Base-by-base conservation (phyloP, 2,329 filamentous ascomycete genomes). In the Geosmithia morbida region DNA sequence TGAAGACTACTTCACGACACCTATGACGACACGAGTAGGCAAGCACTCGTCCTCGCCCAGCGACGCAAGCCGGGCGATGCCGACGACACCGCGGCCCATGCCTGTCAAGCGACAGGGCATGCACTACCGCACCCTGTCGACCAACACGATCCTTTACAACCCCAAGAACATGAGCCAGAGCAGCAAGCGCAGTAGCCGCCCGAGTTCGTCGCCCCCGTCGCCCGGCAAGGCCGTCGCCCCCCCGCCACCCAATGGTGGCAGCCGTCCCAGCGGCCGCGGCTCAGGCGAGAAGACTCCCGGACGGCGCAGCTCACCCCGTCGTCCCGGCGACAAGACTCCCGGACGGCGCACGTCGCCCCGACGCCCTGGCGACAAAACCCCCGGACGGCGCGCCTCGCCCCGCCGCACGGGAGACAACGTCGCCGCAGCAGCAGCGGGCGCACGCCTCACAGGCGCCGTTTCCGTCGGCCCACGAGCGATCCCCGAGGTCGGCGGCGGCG, bases 131-230 rank as follows among this genome's bases (percentile, higher is more conserved):
- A 88, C 87, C 13, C 61, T 83, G 3, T 95, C 89, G 0, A 84
- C 80, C 18, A 87, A 82, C 54, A 95, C 89, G 0, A 88, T 94
- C 47, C 69, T 95, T 1, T 94, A 85, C 64, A 88, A 85, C 33
- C 88, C 88, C 0, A 79, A 30, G 67, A 71, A 22, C 11, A 37
- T 37, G 33, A 37, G 52, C 56, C 47, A 60, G 52, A 45, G 64
- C 61, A 16, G 54, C 58, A 37, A 37, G 33, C 33, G 33, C 33
- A 37, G 33, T 11, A 37, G 22, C 22, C 22, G 8, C 22, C 22
- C 11, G 11, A 68, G 62, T 51, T 66, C 66, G 7, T 67, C 69
- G 0, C 68, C 70, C 0, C 64, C 62, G 26, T 71, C 73, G 2
- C 66, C 69, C 13, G 17, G 49, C 48, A 20, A 53, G 52, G 19